These are phyloP conservation scores for Uronychia setigera DNA, from an alignment of 73 alveolate species.

Conservation along the genomic window DNA sequence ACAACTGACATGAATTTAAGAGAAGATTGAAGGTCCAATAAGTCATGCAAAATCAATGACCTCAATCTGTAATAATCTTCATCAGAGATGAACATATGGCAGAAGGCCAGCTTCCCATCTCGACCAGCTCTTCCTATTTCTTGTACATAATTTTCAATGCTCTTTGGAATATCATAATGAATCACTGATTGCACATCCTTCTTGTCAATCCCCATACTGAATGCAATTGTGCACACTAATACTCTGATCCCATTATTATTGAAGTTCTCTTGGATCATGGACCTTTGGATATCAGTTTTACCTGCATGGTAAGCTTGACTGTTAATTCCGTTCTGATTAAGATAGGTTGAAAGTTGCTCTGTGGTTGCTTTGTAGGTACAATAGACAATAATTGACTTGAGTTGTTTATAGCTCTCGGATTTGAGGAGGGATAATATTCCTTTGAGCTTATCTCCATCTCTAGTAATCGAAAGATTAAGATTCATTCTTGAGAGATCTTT, in stretches of 20 bases:
- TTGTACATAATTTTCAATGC: constrained; percentile 95
- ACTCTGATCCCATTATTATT: constrained; percentile 65
- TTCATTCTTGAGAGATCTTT: constrained; percentile 69
- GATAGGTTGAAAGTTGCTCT: constrained; percentile 75
- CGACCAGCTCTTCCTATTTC: constrained; percentile 99
- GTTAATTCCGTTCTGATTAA: constrained; percentile 79
- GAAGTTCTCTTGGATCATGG: constrained; percentile 73
- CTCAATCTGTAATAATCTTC: constrained; percentile 60
- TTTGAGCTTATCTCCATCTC: constrained; percentile 75
- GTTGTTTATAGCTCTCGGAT: constrained; percentile 59
- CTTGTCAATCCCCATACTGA: constrained; percentile 97
- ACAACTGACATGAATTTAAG: constrained; percentile 18
- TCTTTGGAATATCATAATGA: constrained; percentile 95
- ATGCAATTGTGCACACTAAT: constrained; percentile 96
- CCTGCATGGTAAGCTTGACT: constrained; percentile 89
- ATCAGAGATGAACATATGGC: constrained; percentile 82
- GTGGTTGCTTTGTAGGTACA: constrained; percentile 80
- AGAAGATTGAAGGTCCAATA: constrained; percentile 42
- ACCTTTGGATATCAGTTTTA: constrained; percentile 78
- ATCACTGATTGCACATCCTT: constrained; percentile 93
- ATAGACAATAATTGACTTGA: constrained; percentile 69
- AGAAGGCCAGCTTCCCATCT: constrained; percentile 93
- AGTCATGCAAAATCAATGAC: constrained; percentile 27
- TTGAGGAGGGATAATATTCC: constrained; percentile 61
- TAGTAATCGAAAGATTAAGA: constrained; percentile 73